These are phyloP conservation scores for Coemansia sp. DNA, from an alignment of 192 early-diverging fungal species.

Conservation along the genomic window DNA sequence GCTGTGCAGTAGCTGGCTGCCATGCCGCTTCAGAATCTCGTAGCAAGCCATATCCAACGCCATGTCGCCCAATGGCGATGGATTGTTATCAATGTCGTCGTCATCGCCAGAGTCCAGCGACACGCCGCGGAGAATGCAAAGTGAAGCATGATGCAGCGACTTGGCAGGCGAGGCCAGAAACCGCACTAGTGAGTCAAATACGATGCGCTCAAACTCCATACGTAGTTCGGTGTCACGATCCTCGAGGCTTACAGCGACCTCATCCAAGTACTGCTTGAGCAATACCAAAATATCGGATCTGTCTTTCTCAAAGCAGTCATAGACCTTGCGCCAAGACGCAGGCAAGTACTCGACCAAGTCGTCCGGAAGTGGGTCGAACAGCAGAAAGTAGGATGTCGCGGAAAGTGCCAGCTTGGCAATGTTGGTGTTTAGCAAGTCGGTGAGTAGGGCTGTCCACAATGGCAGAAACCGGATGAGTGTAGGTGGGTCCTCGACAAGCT, in stretches of 20 bases:
- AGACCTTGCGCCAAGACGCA: slow-evolving; percentile 10
- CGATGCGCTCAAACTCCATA: slow-evolving; percentile 24
- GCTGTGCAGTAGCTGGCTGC: slow-evolving; percentile 18
- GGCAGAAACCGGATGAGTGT: slow-evolving; percentile 26
- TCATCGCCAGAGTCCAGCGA: slow-evolving; percentile 14
- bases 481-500: slow-evolving; percentile 5
- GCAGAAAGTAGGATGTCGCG: slow-evolving; percentile 36
- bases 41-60: slow-evolving; percentile 41
- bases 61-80: slow-evolving; percentile 9
- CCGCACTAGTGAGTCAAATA: slow-evolving; percentile 23
- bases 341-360: slow-evolving; percentile 19
- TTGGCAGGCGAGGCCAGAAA: slow-evolving; percentile 32
- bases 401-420: slow-evolving; percentile 32
- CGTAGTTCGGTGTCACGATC: slow-evolving; percentile 18
- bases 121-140: slow-evolving; percentile 23
- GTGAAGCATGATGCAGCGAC: slow-evolving; percentile 13
- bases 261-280: slow-evolving; percentile 22
- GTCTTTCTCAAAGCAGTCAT: slow-evolving; percentile 20
- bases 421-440: slow-evolving; percentile 33
- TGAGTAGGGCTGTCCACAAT: slow-evolving; percentile 29
- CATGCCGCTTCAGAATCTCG: slow-evolving; percentile 34
- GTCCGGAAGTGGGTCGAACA: slow-evolving; percentile 35
- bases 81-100: background rate
- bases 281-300: slow-evolving; percentile 11
- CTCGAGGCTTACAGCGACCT: slow-evolving; percentile 19